phyloP scores from a whole-genome alignment of 169 alveolate species.

The Amoebophrya sp. region DNA sequence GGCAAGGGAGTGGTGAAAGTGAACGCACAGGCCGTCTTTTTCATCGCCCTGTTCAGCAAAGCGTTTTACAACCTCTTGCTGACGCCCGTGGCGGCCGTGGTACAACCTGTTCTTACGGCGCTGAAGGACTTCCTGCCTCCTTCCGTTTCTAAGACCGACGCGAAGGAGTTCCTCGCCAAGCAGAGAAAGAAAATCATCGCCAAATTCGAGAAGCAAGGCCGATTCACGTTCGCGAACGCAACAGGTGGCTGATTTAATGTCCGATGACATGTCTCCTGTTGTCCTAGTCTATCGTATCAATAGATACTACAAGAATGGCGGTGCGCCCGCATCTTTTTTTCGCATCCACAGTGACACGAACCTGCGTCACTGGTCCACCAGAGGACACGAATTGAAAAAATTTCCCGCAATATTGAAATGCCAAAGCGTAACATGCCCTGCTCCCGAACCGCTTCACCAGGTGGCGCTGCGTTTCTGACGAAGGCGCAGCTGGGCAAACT shows the following conservation, averaged over 20 bases:
- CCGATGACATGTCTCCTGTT: background rate
- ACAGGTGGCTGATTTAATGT: background rate
- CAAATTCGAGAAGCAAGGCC: background rate
- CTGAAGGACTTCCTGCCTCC: background rate
- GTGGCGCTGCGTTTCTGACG: background rate
- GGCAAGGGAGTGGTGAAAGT: constrained; percentile 72
- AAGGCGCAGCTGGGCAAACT: background rate
- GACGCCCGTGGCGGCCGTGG: background rate
- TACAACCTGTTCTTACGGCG: background rate
- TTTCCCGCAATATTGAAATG: background rate
- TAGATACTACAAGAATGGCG: background rate
- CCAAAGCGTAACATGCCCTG: background rate
- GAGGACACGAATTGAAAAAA: no score
- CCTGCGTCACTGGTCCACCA: no score
- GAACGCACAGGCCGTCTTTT: background rate
- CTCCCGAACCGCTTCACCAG: background rate
- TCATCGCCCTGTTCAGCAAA: background rate
- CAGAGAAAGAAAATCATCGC: background rate
- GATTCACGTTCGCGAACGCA: background rate
- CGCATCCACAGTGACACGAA: background rate
- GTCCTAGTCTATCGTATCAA: background rate
- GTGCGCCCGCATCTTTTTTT: background rate
- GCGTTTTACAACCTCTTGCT: background rate
- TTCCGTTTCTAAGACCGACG: background rate
- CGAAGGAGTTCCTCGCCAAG: background rate